phyloP scores from a whole-genome alignment of 176 grass and related monocot genomes.

The Urochloa ruziziensis region DNA sequence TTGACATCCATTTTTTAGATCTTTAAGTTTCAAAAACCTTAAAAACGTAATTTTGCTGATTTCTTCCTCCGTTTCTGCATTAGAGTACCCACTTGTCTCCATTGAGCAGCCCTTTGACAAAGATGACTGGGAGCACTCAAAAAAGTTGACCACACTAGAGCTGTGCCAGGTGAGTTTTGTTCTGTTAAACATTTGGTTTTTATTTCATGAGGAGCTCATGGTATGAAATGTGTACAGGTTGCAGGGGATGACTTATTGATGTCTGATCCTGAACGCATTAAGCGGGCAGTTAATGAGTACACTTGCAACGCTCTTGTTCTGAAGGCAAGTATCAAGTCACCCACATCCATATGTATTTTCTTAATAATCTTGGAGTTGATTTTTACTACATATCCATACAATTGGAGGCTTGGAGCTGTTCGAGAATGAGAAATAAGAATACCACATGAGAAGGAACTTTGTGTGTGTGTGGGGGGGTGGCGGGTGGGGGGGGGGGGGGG shows the following conservation, averaged over 20 bases:
- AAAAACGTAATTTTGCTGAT: not conserved
- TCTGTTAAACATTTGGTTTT: slow-evolving; percentile 9
- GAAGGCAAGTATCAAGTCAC: slow-evolving; percentile 44
- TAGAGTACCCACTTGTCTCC: slow-evolving; percentile 92
- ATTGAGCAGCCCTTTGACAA: slow-evolving; percentile 96
- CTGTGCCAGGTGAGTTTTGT: slow-evolving; percentile 68
- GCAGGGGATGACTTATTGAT: slow-evolving; percentile 93
- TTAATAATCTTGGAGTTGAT: not conserved
- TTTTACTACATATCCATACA: slow-evolving; percentile 17
- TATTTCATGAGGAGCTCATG: slow-evolving; percentile 22
- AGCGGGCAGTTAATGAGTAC: slow-evolving; percentile 85
- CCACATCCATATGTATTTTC: not conserved
- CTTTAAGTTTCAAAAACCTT: slow-evolving; percentile 12
- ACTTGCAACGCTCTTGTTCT: slow-evolving; percentile 96
- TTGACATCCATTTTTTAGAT: not conserved
- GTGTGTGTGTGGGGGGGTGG: no score
- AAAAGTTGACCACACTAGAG: slow-evolving; percentile 78
- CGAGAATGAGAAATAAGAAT: slow-evolving; percentile 7
- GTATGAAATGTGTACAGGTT: slow-evolving; percentile 53
- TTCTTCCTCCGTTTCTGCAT: slow-evolving; percentile 21
- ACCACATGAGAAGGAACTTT: not conserved
- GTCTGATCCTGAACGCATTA: slow-evolving; percentile 86
- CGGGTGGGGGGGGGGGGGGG: no score
- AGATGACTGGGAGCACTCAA: slow-evolving; percentile 95
- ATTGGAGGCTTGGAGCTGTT: not conserved